phyloP scores from a whole-genome alignment of 192 early-diverging fungal species.

The Coemansia sp. region DNA sequence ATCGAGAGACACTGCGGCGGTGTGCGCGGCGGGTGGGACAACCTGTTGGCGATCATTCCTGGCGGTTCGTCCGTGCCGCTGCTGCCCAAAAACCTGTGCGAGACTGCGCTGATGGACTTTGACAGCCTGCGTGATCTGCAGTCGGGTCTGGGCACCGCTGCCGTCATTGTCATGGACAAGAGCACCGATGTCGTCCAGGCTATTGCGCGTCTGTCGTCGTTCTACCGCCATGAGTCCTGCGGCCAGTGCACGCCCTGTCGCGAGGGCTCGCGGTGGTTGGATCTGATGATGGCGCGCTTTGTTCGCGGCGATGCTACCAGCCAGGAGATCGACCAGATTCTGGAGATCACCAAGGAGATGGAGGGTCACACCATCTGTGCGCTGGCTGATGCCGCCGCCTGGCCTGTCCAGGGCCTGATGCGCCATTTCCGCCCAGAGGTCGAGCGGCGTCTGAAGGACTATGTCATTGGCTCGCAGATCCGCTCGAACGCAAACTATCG shows the following conservation, averaged over 20 bases:
- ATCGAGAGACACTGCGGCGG: constrained; percentile 95
- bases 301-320: constrained; percentile 78
- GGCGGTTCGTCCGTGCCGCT: constrained; percentile 96
- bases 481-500: constrained; percentile 31
- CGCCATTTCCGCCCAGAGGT: constrained; percentile 75
- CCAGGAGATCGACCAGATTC: constrained; percentile 94
- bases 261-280: constrained; percentile 94
- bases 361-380: constrained; percentile 99
- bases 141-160: constrained; percentile 93
- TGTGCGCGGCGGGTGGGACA: constrained; percentile 98
- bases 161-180: constrained; percentile 99
- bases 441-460: constrained; percentile 38
- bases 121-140: constrained; percentile 93
- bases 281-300: constrained; percentile 95
- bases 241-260: constrained; percentile 99
- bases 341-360: constrained; percentile 94
- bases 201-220: constrained; percentile 87
- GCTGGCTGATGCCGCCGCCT: constrained; percentile 97
- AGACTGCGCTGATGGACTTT: constrained; percentile 97
- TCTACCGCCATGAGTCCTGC: constrained; percentile 97
- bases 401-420: constrained; percentile 96
- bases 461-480: constrained; percentile 29
- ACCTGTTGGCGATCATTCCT: constrained; percentile 94
- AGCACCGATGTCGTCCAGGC: constrained; percentile 91
- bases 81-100: constrained; percentile 79